A percentile compares a stretch with the other conserved stretches of the same genome.
Conservation (phyloP, 306 rosid species). For the Begonia peltatifolia region DNA sequence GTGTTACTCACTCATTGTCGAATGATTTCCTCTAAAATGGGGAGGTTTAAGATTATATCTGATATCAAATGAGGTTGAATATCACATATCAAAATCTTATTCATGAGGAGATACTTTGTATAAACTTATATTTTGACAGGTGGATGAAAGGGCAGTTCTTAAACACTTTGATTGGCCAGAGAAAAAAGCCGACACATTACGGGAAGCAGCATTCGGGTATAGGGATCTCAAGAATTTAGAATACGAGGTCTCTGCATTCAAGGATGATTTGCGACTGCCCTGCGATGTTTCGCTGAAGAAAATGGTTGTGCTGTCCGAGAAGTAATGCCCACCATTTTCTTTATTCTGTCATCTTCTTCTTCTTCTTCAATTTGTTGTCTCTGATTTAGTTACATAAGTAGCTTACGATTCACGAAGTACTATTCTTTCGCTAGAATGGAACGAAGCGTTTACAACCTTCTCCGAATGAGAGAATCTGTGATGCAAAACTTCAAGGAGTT, state of each 20-base stretch:
- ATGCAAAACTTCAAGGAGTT: constrained; percentile 78
- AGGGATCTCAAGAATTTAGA: constrained; percentile 81
- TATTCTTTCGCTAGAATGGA: constrained; percentile 54
- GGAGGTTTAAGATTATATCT: neutral
- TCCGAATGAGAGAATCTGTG: constrained; percentile 69
- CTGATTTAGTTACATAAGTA: neutral
- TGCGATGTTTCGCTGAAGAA: constrained; percentile 83
- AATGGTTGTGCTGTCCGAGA: constrained; percentile 83
- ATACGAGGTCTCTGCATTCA: constrained; percentile 66
- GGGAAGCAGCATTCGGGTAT: constrained; percentile 91
- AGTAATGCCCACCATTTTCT: constrained; percentile 22
- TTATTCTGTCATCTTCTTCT: neutral
- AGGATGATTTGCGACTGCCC: constrained; percentile 56
- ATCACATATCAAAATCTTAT: no score
- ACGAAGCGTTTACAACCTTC: constrained; percentile 67
- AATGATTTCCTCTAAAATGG: neutral
- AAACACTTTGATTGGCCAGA: constrained; percentile 98
- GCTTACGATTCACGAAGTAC: neutral
- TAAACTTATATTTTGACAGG: constrained; percentile 26
- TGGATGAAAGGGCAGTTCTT: constrained; percentile 93
- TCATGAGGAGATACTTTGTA: neutral
- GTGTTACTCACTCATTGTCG: constrained; percentile 13
- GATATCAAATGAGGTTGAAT: no score
- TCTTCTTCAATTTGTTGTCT: neutral
- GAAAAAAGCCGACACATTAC: constrained; percentile 88